Evolutionary conservation across 768 basidiomycete species (phyloP).

Genomic region (Rhizopogon roseolus): DNA sequence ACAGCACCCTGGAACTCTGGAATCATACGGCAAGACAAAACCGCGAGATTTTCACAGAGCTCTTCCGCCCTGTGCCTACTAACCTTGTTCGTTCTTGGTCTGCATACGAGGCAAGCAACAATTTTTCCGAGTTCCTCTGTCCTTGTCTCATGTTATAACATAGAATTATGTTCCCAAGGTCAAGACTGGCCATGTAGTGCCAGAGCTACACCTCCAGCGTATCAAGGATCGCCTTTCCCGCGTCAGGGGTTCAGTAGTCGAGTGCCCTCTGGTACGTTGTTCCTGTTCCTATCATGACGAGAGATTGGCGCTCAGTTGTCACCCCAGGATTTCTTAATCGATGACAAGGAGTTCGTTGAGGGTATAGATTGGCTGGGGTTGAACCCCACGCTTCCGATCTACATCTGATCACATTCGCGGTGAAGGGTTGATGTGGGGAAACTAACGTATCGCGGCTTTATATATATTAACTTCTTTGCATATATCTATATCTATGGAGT

Average conservation of each 20-base stretch:
- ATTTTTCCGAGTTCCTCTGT: neutral
- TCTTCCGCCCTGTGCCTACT: slow-evolving; percentile 84
- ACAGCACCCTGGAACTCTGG: slow-evolving; percentile 57
- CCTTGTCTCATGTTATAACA: neutral
- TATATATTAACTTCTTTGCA: too few species aligned
- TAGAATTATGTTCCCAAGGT: slow-evolving; percentile 73
- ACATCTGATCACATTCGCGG: slow-evolving; percentile 39
- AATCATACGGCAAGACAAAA: slow-evolving; percentile 72
- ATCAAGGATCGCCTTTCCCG: slow-evolving; percentile 72
- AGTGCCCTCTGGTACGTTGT: slow-evolving; percentile 60
- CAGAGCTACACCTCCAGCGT: slow-evolving; percentile 57
- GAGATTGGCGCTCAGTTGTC: slow-evolving; percentile 6
- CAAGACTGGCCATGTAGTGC: slow-evolving; percentile 77
- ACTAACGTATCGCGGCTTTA: too few species aligned
- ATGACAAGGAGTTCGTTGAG: slow-evolving; percentile 65
- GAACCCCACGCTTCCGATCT: slow-evolving; percentile 77
- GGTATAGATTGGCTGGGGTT: slow-evolving; percentile 70
- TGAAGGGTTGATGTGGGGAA: neutral
- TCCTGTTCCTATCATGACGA: neutral
- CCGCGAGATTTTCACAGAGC: slow-evolving; percentile 78
- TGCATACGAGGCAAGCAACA: slow-evolving; percentile 60
- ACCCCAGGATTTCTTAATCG: slow-evolving; percentile 76
- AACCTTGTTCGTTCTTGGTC: slow-evolving; percentile 78
- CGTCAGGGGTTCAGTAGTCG: slow-evolving; percentile 71
- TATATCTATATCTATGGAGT: neutral